Evolutionary conservation across 345 rosid genomes (phyloP), one percentile per base, ranked within the genome.

Genomic region (Carallia pectinifolia): DNA sequence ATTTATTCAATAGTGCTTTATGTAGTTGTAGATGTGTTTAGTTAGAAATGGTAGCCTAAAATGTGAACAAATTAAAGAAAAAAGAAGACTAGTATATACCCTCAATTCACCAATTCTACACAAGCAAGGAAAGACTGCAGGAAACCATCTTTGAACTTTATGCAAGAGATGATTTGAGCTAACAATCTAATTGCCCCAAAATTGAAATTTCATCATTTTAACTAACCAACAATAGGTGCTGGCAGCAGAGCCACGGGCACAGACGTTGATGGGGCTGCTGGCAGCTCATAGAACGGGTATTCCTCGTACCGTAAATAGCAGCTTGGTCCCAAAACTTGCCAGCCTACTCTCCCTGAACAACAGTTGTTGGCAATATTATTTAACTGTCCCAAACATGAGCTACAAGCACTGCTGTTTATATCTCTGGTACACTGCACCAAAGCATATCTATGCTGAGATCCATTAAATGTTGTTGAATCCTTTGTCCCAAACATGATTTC

Each of bases 401-500:
- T 0, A 55, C 84, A 82, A 2, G 4, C 13, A 27, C 55, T 66
- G 0, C 73, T 54, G n/a, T 68, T 67, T 15, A 84, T 37, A 65
- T 84, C 85, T 66, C 77, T 77, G 13, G 61, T 77, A 44, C 85
- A 82, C 76, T 82, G 85, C 9, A 7, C 70, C 70, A 84, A 6
- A 7, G 77, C 84, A 66, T 74, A 84, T 40, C 76, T 59, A 2
- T 31, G 19, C 40, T 17, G 40, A 4, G 59, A 37, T 53, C 63
- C 60, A 59, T 37, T 4, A 30, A 19, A 37, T 1, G 2, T 37
- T 12, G n/a, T 40, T 13, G 52, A 68, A 15, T 72, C 69, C 0
- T 53, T 3, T 5, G 64, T 69, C 16, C 52, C 68, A 17, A 36
- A 79, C 74, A 70, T 60, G 37, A 16, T 65, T 4, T 52, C 8